Conservation (phyloP, 345 rosid species). For the Salix viminalis region DNA sequence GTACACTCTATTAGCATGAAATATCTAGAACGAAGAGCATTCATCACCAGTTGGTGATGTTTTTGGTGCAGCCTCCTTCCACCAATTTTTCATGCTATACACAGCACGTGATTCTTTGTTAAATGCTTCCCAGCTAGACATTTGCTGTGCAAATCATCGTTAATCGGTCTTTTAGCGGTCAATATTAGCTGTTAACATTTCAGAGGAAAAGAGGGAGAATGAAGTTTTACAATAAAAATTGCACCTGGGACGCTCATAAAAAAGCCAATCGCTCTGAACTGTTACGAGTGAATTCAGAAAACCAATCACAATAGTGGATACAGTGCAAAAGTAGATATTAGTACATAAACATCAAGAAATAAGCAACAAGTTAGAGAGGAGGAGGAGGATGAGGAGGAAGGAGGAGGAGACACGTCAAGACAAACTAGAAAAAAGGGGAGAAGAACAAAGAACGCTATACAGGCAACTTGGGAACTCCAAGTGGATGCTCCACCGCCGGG, state of each 20-base stretch:
- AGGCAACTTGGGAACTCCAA: constrained; percentile 33
- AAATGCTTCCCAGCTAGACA: neutral
- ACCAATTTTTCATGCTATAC: neutral
- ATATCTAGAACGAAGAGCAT: neutral
- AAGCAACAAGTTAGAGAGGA: neutral
- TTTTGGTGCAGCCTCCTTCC: neutral
- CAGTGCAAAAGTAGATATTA: neutral
- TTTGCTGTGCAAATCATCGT: neutral
- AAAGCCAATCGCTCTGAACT: neutral
- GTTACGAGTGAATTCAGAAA: neutral
- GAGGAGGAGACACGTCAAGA: neutral
- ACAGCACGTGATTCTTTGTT: neutral
- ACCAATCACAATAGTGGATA: neutral
- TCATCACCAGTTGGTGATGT: neutral
- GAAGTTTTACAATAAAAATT: neutral
- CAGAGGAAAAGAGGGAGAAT: neutral
- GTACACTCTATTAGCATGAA: neutral
- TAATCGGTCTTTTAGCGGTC: neutral
- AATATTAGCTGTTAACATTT: neutral
- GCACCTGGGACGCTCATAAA: neutral
- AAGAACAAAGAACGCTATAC: constrained; percentile 10
- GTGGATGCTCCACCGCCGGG: constrained; percentile 26
- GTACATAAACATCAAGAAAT: neutral
- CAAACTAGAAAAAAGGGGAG: neutral
- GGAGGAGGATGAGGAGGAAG: neutral